phyloP scores from a whole-genome alignment of 2,329 filamentous ascomycete species.

The Colletotrichum sp. region DNA sequence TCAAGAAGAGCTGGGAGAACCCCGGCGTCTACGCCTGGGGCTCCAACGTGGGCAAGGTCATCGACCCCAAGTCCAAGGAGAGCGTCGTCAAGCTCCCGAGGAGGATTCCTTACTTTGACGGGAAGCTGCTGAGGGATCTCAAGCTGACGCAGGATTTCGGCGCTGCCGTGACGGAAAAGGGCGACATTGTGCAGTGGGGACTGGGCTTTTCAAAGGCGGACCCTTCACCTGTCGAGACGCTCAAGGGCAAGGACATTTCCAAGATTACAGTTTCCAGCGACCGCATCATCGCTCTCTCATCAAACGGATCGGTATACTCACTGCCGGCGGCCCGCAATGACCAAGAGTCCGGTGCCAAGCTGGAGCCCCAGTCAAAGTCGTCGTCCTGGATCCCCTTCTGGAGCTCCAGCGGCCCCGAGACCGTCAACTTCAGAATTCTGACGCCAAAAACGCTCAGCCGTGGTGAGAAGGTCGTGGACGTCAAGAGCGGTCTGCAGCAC shows the following conservation, averaged over 20 bases:
- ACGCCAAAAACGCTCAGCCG: constrained; percentile 67
- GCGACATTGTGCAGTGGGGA: constrained; percentile 93
- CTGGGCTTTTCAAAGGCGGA: constrained; percentile 70
- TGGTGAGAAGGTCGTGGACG: constrained; percentile 74
- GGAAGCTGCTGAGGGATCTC: constrained; percentile 81
- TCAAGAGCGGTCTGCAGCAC: constrained; percentile 84
- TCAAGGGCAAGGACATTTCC: constrained; percentile 80
- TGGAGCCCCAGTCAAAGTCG: constrained; percentile 54
- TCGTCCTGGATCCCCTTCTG: constrained; percentile 77
- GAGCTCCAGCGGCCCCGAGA: constrained; percentile 39
- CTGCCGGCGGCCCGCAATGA: constrained; percentile 77
- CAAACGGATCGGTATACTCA: constrained; percentile 81
- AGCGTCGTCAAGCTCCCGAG: constrained; percentile 78
- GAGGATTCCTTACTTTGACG: constrained; percentile 82
- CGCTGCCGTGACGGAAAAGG: constrained; percentile 84
- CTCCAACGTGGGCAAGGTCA: constrained; percentile 83
- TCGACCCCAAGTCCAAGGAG: constrained; percentile 82
- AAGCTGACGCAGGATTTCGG: constrained; percentile 85
- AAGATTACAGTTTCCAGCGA: constrained; percentile 81
- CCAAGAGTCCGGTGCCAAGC: constrained; percentile 68
- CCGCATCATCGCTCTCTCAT: constrained; percentile 79
- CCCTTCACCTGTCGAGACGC: constrained; percentile 69
- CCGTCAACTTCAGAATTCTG: constrained; percentile 74
- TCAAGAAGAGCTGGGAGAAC: constrained; percentile 79
- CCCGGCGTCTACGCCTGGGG: constrained; percentile 96